Evolutionary conservation across 257 asterid genomes (phyloP).

Genomic region (Fraxinus excelsior): DNA sequence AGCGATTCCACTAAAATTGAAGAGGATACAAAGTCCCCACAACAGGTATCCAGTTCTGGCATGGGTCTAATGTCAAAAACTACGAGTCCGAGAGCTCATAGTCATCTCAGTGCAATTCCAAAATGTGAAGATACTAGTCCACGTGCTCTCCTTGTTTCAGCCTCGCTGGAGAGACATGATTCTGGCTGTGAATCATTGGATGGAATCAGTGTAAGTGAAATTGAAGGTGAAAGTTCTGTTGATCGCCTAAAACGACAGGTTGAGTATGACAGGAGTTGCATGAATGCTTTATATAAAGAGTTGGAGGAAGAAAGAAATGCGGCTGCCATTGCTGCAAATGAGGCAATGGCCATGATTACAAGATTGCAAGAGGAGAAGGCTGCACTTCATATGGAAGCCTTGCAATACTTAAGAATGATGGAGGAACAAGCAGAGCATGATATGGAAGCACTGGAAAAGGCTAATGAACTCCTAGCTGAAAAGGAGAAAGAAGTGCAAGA

Average conservation of each 20-base stretch:
- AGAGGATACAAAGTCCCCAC: slow-evolving; percentile 30
- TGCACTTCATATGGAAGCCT: slow-evolving; percentile 87
- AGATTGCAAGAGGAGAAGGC: slow-evolving; percentile 96
- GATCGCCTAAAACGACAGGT: slow-evolving; percentile 57
- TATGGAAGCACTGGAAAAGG: slow-evolving; percentile 76
- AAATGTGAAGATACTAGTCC: slow-evolving; percentile 34
- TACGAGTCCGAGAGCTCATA: slow-evolving; percentile 17
- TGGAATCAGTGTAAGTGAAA: slow-evolving; percentile 37
- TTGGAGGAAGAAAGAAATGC: slow-evolving; percentile 91
- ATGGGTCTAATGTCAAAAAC: slow-evolving; percentile 14
- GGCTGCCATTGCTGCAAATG: slow-evolving; percentile 73
- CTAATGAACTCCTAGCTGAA: slow-evolving; percentile 77
- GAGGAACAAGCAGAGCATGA: slow-evolving; percentile 95
- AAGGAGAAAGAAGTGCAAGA: slow-evolving; percentile 87
- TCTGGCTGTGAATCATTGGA: slow-evolving; percentile 37
- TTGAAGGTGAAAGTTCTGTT: slow-evolving; percentile 60
- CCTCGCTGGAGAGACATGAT: slow-evolving; percentile 38
- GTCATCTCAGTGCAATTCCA: slow-evolving; percentile 23
- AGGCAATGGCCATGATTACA: slow-evolving; percentile 94
- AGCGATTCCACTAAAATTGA: slow-evolving; percentile 31
- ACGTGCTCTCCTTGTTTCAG: slow-evolving; percentile 33
- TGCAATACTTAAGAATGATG: slow-evolving; percentile 93
- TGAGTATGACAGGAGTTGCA: slow-evolving; percentile 46
- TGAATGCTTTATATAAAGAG: slow-evolving; percentile 65
- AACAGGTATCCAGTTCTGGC: slow-evolving; percentile 26